These are phyloP conservation scores for Stromatinia cepivora DNA, from an alignment of 2,329 filamentous ascomycete species.

Conservation along the genomic window DNA sequence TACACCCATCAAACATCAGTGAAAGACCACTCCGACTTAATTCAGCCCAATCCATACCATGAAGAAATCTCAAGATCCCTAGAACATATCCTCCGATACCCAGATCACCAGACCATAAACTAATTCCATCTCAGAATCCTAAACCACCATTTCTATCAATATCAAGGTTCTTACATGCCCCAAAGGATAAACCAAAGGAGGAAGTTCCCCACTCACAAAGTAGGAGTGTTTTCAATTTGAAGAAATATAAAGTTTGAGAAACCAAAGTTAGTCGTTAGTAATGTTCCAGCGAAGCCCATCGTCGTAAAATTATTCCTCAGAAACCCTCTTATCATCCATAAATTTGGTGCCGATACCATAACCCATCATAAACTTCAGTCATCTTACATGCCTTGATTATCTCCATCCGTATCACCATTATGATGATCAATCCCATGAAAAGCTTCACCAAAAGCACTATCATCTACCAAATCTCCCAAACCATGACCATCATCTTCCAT, in stretches of 20 bases:
- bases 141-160: neutral
- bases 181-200: slow-evolving; percentile 7
- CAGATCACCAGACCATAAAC: neutral
- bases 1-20: neutral
- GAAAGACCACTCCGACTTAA: neutral
- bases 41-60: neutral
- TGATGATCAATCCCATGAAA: slow-evolving; percentile 62
- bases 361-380: neutral
- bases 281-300: neutral
- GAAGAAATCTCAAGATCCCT: neutral
- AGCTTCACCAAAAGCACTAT: slow-evolving; percentile 81
- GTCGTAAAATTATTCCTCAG: neutral
- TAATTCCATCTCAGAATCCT: neutral
- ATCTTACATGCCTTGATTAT: slow-evolving; percentile 27
- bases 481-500: slow-evolving; percentile 51
- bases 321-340: neutral
- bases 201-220: slow-evolving; percentile 18
- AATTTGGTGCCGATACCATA: neutral
- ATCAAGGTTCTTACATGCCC: slow-evolving; percentile 20
- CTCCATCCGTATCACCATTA: slow-evolving; percentile 27
- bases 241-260: neutral
- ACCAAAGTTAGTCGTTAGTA: neutral
- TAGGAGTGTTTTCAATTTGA: slow-evolving; percentile 17
- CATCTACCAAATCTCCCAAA: slow-evolving; percentile 64
- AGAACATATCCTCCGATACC: neutral